These are phyloP conservation scores for Aspergillus cavernicola DNA, from an alignment of 495 filamentous ascomycete genomes.

Conservation along the genomic window DNA sequence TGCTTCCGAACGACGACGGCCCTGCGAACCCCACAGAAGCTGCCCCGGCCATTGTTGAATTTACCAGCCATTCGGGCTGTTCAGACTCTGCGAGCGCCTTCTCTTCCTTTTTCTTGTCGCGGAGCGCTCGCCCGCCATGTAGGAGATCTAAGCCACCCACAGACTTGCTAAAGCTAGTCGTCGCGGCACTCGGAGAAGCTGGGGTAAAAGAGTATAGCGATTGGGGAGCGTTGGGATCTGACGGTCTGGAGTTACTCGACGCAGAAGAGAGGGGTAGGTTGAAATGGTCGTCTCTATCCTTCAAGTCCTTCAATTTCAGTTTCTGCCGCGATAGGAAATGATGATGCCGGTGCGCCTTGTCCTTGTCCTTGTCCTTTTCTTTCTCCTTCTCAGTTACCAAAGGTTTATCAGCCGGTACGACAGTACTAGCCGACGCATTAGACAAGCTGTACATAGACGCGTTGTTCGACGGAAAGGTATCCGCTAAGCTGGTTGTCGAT, in stretches of 20 bases:
- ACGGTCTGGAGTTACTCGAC: conserved; percentile 81
- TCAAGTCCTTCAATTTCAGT: conserved; percentile 79
- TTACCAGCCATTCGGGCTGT: conserved; percentile 43
- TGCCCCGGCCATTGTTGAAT: conserved; percentile 23
- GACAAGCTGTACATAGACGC: conserved; percentile 76
- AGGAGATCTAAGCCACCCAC: conserved; percentile 79
- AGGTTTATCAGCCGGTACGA: conserved; percentile 48
- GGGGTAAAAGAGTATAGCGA: conserved; percentile 80
- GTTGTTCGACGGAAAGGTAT: conserved; percentile 55
- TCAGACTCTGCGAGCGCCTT: conserved; percentile 51
- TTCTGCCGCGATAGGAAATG: conserved; percentile 92
- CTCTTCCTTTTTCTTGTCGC: conserved; percentile 87
- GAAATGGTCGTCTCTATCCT: conserved; percentile 70
- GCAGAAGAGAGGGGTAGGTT: conserved; percentile 80
- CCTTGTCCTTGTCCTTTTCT: conserved; percentile 43
- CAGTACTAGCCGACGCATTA: conserved; percentile 81
- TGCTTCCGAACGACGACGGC: conserved; percentile 36
- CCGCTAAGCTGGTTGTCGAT: conserved; percentile 72
- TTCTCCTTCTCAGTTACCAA: conserved; percentile 29
- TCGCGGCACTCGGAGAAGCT: conserved; percentile 63
- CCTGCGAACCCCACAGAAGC: conserved; percentile 32
- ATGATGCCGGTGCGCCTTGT: conserved; percentile 68
- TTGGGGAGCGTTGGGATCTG: conserved; percentile 78
- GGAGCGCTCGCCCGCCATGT: conserved; percentile 78
- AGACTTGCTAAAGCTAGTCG: conserved; percentile 70